Conservation (phyloP, 352 stramenopile genomes). For the Phytophthora sp. region DNA sequence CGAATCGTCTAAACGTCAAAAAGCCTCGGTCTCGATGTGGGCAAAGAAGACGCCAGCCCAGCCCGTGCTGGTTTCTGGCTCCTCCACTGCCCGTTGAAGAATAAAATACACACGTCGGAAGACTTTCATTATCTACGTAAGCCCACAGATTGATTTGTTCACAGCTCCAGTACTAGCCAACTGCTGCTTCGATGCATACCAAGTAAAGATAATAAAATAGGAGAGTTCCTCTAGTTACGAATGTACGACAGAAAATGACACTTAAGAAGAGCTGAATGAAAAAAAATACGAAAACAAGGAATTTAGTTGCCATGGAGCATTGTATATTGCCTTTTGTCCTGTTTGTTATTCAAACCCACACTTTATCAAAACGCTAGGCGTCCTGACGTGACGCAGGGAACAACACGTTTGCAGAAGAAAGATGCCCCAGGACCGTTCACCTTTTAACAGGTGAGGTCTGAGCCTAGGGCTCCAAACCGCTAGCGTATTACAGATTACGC, state of each 20-base stretch:
- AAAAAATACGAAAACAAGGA: neutral
- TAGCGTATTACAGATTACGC: slow-evolving; percentile 63
- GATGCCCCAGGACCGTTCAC: slow-evolving; percentile 33
- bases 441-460: slow-evolving; percentile 16
- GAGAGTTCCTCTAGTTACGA: neutral
- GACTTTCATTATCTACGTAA: slow-evolving; percentile 19
- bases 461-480: slow-evolving; percentile 25
- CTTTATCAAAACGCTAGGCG: slow-evolving; percentile 8
- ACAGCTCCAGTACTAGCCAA: neutral
- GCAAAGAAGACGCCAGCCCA: slow-evolving; percentile 35
- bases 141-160: neutral
- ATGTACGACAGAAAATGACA: neutral
- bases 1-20: slow-evolving; percentile 34
- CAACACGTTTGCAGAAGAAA: slow-evolving; percentile 37
- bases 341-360: slow-evolving; percentile 44
- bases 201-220: too few species aligned
- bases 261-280: neutral
- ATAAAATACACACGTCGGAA: slow-evolving; percentile 28
- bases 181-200: too few species aligned
- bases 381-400: slow-evolving; percentile 20
- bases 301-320: slow-evolving; percentile 41
- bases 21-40: slow-evolving; percentile 30
- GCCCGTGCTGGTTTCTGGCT: slow-evolving; percentile 4
- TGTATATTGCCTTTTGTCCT: slow-evolving; percentile 54
- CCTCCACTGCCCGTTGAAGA: slow-evolving; percentile 6